phyloP scores from a whole-genome alignment of 129 eudicot genomes.

The Mikania micrantha region DNA sequence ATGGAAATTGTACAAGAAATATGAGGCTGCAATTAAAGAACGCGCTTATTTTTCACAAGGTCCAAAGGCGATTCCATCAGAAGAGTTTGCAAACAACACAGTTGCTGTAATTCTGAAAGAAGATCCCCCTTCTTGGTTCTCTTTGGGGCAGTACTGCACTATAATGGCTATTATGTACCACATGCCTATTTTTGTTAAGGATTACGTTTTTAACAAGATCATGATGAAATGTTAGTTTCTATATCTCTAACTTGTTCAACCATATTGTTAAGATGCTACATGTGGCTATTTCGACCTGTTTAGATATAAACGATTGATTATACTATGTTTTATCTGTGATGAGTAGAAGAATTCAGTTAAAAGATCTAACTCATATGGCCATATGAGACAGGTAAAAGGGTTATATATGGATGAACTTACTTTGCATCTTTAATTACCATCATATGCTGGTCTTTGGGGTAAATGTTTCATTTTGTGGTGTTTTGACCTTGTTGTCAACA shows the following conservation, averaged over 20 bases:
- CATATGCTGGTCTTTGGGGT: too few relatives aligned
- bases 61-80: conserved; percentile 53
- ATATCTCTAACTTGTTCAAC: neutral
- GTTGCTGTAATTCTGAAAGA: conserved; percentile 57
- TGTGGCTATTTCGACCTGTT: neutral
- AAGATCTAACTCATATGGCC: neutral
- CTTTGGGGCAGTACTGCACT: conserved; percentile 62
- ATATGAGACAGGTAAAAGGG: neutral
- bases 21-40: conserved; percentile 54
- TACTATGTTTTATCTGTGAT: neutral
- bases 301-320: neutral
- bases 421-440: too few relatives aligned
- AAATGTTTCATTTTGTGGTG: too few relatives aligned
- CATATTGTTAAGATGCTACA: neutral
- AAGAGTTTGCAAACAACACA: conserved; percentile 75
- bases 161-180: conserved; percentile 58
- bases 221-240: conserved; percentile 42
- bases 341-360: neutral
- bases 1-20: conserved; percentile 81
- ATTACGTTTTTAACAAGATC: conserved; percentile 42
- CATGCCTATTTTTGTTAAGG: conserved; percentile 64
- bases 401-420: too few relatives aligned
- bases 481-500: too few relatives aligned
- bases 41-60: conserved; percentile 71
- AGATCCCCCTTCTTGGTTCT: conserved; percentile 78